Evolutionary conservation across 2,329 filamentous ascomycete genomes (phyloP).

Genomic region (Alternaria dauci): DNA sequence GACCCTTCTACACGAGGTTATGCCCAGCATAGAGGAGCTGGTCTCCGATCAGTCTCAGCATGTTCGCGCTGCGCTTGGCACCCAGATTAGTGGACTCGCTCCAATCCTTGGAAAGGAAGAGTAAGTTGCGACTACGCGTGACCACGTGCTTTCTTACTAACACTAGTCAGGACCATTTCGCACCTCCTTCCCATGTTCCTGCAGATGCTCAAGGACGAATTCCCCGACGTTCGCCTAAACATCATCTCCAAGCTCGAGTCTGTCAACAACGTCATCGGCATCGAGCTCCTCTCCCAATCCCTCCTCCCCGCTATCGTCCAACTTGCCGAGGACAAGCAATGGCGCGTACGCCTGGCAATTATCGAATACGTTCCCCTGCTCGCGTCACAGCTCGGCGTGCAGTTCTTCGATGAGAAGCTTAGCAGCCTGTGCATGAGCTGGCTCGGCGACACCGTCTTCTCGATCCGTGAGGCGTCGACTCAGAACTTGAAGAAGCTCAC

Average conservation of each 20-base stretch:
- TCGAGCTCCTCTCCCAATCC: constrained; percentile 94
- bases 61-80: constrained; percentile 92
- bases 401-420: constrained; percentile 98
- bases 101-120: constrained; percentile 98
- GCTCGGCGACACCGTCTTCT: constrained; percentile 98
- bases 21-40: constrained; percentile 94
- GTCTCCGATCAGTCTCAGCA: constrained; percentile 97
- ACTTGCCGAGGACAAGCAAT: constrained; percentile 98
- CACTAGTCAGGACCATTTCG: constrained; percentile 77
- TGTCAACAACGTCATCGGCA: constrained; percentile 98
- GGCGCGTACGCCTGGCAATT: constrained; percentile 95
- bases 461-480: constrained; percentile 95
- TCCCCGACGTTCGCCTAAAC: constrained; percentile 95
- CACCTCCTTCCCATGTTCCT: constrained; percentile 98
- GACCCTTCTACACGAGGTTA: constrained; percentile 91
- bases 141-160: constrained; percentile 36
- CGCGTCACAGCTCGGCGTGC: constrained; percentile 91
- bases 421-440: constrained; percentile 97
- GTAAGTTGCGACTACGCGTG: constrained; percentile 62
- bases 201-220: constrained; percentile 99
- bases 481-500: constrained; percentile 98
- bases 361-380: constrained; percentile 99
- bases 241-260: constrained; percentile 99
- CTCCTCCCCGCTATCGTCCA: constrained; percentile 97
- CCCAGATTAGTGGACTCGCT: constrained; percentile 94